Base-by-base conservation (phyloP, 768 basidiomycete species). In the Lyophyllum decastes region DNA sequence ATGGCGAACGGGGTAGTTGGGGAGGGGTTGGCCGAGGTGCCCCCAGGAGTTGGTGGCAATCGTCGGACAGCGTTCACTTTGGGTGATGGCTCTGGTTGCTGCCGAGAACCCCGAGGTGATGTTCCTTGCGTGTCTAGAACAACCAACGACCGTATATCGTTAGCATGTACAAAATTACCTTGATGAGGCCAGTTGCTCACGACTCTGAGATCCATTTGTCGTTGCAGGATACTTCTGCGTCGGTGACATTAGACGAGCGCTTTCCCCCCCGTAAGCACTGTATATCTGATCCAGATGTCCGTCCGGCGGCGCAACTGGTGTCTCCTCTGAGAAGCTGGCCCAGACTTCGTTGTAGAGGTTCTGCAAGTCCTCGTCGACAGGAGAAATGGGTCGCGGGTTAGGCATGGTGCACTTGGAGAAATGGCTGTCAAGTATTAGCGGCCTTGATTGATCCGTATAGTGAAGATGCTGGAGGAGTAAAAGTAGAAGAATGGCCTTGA, bases 281-380 rank as follows among this genome's bases (percentile, higher is more conserved):
- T 76, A 78, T 52, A 75, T 74, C 64, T 72, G 74, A 57, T 74
- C 73, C 43, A 73, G 55, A 61, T 77, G 70, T 27, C 64, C 66
- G 47, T 77, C 75, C 35, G 69, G 66, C 33, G 72, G 58, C 43
- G 61, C 35, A 45, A 60, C 47, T 30, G 68, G 59, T 8, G 54
- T 57, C 25, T 79, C 79, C 7, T 88, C 85, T 27, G 78, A 72
- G 64, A 89, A 91, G 26, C 82, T 83, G 45, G 82, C 83, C 76
- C 87, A 86, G 21, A 91, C 89, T 69, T 89, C 86, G 61, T 90
- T 82, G 70, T 90, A 92, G 44, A 92, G 80, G 55, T 81, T 78
- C 63, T 89, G 86, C 4, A 91, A 79, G 66, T 90, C 89, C 64
- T 85, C 84, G 60, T 90, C 89, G 38, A 82, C 82, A 3, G 86